These are phyloP conservation scores for Barnettozyma populi DNA, from an alignment of 805 yeast species.

Conservation along the genomic window DNA sequence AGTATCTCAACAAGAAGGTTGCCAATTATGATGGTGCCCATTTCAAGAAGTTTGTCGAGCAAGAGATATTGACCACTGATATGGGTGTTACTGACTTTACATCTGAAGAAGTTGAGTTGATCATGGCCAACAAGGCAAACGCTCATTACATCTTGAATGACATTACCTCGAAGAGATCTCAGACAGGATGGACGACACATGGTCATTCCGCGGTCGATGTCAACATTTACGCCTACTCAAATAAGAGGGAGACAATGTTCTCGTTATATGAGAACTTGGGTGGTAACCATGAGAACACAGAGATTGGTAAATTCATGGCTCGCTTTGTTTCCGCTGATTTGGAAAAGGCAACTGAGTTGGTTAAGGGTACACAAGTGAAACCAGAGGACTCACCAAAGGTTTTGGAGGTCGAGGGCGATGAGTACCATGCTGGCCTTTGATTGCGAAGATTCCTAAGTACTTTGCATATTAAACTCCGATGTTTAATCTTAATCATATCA, in stretches of 20 bases:
- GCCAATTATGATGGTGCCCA: conserved; percentile 28
- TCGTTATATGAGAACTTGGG: conserved; percentile 42
- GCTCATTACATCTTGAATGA: conserved; percentile 50
- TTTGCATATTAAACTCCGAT: background rate
- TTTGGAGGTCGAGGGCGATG: conserved; percentile 7
- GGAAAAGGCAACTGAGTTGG: conserved; percentile 39
- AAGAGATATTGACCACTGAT: conserved; percentile 53
- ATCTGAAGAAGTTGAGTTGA: conserved; percentile 43
- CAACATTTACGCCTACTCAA: conserved; percentile 78
- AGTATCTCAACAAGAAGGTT: conserved; percentile 50
- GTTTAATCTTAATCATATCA: background rate
- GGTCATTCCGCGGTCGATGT: conserved; percentile 97
- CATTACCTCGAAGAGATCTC: conserved; percentile 75
- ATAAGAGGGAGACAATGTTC: conserved; percentile 39
- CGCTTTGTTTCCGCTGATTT: conserved; percentile 43
- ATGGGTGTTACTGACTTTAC: conserved; percentile 61
- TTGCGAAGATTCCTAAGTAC: background rate
- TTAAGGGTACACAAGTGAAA: conserved; percentile 45
- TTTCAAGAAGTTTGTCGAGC: conserved; percentile 41
- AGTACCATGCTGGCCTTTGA: conserved; percentile 5
- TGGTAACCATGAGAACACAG: conserved; percentile 86
- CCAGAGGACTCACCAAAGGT: conserved; percentile 11
- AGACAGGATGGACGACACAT: conserved; percentile 94
- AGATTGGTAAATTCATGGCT: conserved; percentile 72
- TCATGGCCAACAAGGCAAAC: conserved; percentile 31